A percentile compares a stretch with the other conserved stretches of the same genome.
phyloP scores from a whole-genome alignment of 441 rosid species.

The Iberis amara region DNA sequence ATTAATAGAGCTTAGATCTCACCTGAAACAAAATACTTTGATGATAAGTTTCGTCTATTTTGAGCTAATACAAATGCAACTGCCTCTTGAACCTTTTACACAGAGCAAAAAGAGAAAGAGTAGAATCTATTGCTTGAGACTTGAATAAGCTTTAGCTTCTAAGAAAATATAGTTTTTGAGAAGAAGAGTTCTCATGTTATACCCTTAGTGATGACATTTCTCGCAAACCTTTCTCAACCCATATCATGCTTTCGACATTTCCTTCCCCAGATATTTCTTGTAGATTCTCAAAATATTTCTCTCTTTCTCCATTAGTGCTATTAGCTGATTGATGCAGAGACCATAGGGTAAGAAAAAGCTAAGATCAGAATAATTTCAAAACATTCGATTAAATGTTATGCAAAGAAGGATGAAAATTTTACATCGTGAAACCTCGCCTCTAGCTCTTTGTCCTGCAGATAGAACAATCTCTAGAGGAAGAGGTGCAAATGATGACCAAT shows the following conservation, averaged over 20 bases:
- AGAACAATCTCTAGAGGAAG: slow-evolving; percentile 72
- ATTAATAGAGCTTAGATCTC: slow-evolving; percentile 1
- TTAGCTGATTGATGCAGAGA: slow-evolving; percentile 36
- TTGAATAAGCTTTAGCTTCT: background rate
- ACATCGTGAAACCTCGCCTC: slow-evolving; percentile 43
- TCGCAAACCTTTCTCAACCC: slow-evolving; percentile 81
- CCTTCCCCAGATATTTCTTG: slow-evolving; percentile 57
- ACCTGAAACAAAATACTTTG: slow-evolving; percentile 45
- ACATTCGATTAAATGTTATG: background rate
- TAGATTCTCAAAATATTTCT: slow-evolving; percentile 34
- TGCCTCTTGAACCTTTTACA: slow-evolving; percentile 71
- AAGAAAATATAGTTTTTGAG: background rate
- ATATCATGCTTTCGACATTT: slow-evolving; percentile 70
- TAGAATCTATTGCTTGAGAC: too few relatives aligned
- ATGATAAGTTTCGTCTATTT: slow-evolving; percentile 37
- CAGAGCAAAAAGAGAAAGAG: slow-evolving; percentile 15
- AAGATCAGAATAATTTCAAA: slow-evolving; percentile 1
- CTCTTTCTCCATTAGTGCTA: slow-evolving; percentile 45
- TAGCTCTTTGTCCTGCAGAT: slow-evolving; percentile 72
- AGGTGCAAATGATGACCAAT: slow-evolving; percentile 95
- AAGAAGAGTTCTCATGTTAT: slow-evolving; percentile 20
- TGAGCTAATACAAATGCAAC: slow-evolving; percentile 71
- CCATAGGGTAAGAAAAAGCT: slow-evolving; percentile 4
- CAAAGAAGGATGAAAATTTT: slow-evolving; percentile 12
- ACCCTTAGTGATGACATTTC: slow-evolving; percentile 78